Evolutionary conservation across 345 rosid genomes (phyloP), one percentile per base, ranked within the genome.

Genomic region (Sisymbrium altissimum): DNA sequence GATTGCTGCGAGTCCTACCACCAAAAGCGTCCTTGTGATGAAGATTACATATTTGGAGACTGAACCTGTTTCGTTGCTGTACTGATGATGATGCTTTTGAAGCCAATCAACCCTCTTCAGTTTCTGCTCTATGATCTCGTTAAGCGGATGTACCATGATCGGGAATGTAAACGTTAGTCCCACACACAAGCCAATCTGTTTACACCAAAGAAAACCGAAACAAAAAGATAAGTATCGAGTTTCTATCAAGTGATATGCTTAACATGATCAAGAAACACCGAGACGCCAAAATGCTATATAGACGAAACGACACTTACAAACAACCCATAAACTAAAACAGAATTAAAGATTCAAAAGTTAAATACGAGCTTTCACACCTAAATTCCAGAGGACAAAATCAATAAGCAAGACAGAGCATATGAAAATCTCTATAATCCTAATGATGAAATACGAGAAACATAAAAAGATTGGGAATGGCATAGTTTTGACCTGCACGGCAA

Each of bases 91-190:
- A 30, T 65, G 79, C 79, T 74, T 89, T 70, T 77, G 82, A 70
- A 85, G 80, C 80, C 86, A 85, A 13, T 39, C 23, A 0, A 46
- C 56, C 45, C 64, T 86, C 71, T 80, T 81, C 66, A 90, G 76
- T 84, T 89, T 90, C 54, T 84, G 89, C 64, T 92, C 98, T 27
- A 90, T 75, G 50, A 95, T 92, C 89, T 92, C 99, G 7, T 85
- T 81, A 13, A 92, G 78, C 0, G 98, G 99, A 65, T 88, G 97
- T 4, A 88, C 81, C 98, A 89, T 90, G 71, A 92, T 84, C 0
- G 99, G 99, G 63, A 87, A 86, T 15, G 98, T 92, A 81, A 95
- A 95, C 3, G 84, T 53, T 35, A 95, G 80, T 57, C 87, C 99
- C 85, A 90, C 66, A 82, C 97, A 95, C 81, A 95, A 60, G 6